Percentiles rank a stretch among this genome's conserved stretches.
phyloP scores from a whole-genome alignment of 352 stramenopile species.

The Blastocystis sp. region DNA sequence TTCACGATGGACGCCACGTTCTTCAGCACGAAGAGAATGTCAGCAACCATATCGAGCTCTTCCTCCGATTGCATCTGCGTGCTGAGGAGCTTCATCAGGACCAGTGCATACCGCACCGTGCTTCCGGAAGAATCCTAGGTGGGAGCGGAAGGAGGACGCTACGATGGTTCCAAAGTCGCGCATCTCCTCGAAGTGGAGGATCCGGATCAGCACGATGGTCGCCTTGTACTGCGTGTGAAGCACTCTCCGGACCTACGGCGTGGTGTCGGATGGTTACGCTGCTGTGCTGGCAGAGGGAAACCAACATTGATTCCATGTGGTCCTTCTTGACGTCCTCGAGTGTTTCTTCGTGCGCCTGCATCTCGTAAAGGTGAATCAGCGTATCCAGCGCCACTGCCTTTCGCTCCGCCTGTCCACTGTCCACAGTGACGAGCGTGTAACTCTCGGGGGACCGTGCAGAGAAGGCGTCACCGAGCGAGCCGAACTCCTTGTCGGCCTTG shows the following conservation, averaged over 20 bases:
- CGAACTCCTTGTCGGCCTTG: slow-evolving; percentile 2
- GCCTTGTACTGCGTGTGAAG: neutral
- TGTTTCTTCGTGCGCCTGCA: neutral
- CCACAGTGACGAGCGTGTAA: neutral
- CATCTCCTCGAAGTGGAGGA: neutral
- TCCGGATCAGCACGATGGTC: neutral
- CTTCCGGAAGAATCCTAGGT: neutral
- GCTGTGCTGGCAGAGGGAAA: neutral
- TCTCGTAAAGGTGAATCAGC: neutral
- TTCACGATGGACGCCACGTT: neutral
- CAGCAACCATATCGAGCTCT: neutral
- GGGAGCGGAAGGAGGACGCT: neutral
- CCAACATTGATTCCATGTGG: neutral
- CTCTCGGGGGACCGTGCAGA: neutral
- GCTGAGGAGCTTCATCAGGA: neutral
- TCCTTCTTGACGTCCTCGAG: neutral
- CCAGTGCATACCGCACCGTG: neutral
- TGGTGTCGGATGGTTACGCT: neutral
- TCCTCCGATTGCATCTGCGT: neutral
- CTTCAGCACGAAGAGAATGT: slow-evolving; percentile 13
- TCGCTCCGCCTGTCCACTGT: neutral
- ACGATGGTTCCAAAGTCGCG: neutral
- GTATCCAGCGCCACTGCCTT: slow-evolving; percentile 29
- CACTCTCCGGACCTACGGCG: neutral
- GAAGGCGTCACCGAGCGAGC: neutral